Evolutionary conservation across 2,329 filamentous ascomycete genomes (phyloP), one percentile per base, ranked within the genome.

Genomic region (Fusarium albidum): DNA sequence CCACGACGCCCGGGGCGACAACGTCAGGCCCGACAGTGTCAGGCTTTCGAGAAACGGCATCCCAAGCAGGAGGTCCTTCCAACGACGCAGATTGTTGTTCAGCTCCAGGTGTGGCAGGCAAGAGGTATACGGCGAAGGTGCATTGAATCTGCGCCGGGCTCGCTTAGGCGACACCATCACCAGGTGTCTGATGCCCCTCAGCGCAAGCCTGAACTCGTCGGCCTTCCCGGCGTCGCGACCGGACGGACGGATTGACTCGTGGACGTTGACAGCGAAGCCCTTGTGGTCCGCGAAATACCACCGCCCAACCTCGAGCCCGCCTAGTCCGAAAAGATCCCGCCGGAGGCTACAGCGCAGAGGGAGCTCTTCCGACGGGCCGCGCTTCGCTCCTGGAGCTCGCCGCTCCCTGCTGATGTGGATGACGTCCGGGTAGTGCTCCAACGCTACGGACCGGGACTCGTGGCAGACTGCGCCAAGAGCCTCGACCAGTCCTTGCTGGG

Each of bases 381-480:
- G 21, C 7, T 21, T 21, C 21, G 4, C 7, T 21, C 21, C 7
- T 21, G 21, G 4, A 7, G 21, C n/a, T 4, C n/a, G 18, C 21
- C 9, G 14, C 6, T 15, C 17, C 21, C 42, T 42, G 32, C 52
- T 28, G 5, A 52, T 15, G 3, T 43, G 39, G 4, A 56, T 21
- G 9, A 49, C 29, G 21, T 56, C 33, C 2, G 53, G 53, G 11
- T 41, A 56, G 11, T 31, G n/a, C 3, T 17, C 14, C 3, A 49
- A 29, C 12, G 44, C 43, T 1, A 41, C 43, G 1, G 32, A 17
- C n/a, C 53, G 50, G 6, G 53, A 26, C 18, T 56, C 53, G 4
- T 13, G 17, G 11, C 53, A 49, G 3, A 38, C 33, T 9, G 41
- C 26, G 26, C 53, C n/a, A 7, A 56, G 32, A 3, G 25, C 26